These are phyloP conservation scores for Epichloe festucae DNA, from an alignment of 2,329 filamentous ascomycete species.

Conservation along the genomic window DNA sequence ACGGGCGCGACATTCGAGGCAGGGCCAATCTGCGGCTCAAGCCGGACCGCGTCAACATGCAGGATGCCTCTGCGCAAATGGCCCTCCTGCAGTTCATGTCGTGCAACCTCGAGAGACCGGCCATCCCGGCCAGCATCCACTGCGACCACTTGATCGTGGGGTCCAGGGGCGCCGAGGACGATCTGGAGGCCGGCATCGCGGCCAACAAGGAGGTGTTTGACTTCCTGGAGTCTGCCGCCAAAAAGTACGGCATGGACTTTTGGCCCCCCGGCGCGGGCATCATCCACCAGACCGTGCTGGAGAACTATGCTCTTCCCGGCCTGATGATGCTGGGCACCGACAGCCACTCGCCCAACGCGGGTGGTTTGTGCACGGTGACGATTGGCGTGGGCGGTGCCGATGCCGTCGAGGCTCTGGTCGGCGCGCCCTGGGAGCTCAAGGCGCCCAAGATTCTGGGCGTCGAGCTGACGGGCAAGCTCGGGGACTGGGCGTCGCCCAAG, in stretches of 20 bases:
- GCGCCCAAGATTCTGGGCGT: slow-evolving; percentile 85
- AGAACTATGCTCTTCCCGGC: slow-evolving; percentile 95
- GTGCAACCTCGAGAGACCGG: slow-evolving; percentile 76
- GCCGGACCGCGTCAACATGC: slow-evolving; percentile 96
- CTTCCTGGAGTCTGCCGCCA: slow-evolving; percentile 84
- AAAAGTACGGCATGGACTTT: slow-evolving; percentile 88
- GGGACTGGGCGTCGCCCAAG: slow-evolving; percentile 87
- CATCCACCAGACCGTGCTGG: slow-evolving; percentile 93
- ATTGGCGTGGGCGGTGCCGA: slow-evolving; percentile 97
- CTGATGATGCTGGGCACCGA: slow-evolving; percentile 99
- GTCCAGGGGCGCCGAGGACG: slow-evolving; percentile 74
- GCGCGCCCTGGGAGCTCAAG: slow-evolving; percentile 95
- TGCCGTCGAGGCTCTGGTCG: slow-evolving; percentile 90
- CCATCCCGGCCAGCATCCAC: slow-evolving; percentile 93
- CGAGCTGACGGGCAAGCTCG: slow-evolving; percentile 67
- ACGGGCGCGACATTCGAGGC: slow-evolving; percentile 73
- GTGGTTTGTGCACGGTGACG: slow-evolving; percentile 81
- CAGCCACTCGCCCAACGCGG: slow-evolving; percentile 95
- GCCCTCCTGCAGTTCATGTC: slow-evolving; percentile 97
- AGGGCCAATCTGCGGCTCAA: slow-evolving; percentile 92
- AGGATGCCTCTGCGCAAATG: slow-evolving; percentile 98
- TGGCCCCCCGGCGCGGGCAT: slow-evolving; percentile 91
- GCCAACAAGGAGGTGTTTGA: slow-evolving; percentile 96
- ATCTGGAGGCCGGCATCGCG: slow-evolving; percentile 73
- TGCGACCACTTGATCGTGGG: slow-evolving; percentile 99